Percentiles rank a stretch among this genome's conserved stretches.
These are phyloP conservation scores for Kwoniella newhampshirensis DNA, from an alignment of 768 basidiomycete genomes.

Conservation along the genomic window DNA sequence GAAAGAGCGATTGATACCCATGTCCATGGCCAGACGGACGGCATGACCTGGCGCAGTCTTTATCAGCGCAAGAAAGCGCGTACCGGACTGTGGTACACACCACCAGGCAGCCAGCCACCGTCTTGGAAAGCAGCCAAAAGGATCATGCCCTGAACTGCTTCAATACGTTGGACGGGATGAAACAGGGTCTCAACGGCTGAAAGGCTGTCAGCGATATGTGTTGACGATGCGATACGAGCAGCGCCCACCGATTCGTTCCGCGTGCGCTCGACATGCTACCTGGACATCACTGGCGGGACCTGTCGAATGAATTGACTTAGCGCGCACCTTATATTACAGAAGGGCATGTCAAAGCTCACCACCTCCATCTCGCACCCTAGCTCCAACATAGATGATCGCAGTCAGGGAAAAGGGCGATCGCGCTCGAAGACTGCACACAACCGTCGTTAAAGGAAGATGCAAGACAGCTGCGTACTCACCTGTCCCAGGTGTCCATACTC, in stretches of 20 bases:
- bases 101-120: constrained; percentile 91
- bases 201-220: neutral
- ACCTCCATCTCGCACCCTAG: constrained; percentile 85
- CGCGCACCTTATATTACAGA: no score
- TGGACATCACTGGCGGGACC: constrained; percentile 74
- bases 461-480: constrained; percentile 42
- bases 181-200: constrained; percentile 75
- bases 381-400: constrained; percentile 89
- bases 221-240: neutral
- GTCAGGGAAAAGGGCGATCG: constrained; percentile 92
- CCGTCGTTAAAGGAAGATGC: no score
- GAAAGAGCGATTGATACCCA: constrained; percentile 92
- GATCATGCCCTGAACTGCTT: constrained; percentile 92
- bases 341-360: constrained; percentile 57
- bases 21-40: constrained; percentile 94
- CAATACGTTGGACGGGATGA: constrained; percentile 75
- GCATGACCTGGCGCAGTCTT: constrained; percentile 75
- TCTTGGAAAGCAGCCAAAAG: constrained; percentile 92
- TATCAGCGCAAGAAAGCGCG: no score
- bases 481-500: constrained; percentile 77
- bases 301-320: constrained; percentile 80
- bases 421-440: constrained; percentile 63
- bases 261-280: constrained; percentile 73
- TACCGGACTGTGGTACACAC: no score
- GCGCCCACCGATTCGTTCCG: constrained; percentile 58